Evolutionary conservation across 768 basidiomycete genomes (phyloP).

Genomic region (Russula vinacea): DNA sequence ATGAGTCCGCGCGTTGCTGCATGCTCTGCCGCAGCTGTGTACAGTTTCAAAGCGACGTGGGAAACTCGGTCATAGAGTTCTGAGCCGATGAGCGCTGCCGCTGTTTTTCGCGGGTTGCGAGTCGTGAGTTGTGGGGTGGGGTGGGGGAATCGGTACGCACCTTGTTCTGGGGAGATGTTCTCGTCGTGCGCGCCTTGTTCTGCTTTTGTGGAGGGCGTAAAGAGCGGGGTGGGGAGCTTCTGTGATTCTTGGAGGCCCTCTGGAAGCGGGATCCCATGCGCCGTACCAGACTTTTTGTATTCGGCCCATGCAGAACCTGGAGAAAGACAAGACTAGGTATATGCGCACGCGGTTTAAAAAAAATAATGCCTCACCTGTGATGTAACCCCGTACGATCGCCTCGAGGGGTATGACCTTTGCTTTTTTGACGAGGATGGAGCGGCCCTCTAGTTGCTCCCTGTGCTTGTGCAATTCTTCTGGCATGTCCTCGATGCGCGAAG

Average conservation of each 20-base stretch:
- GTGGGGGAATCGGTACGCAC: slow-evolving; percentile 40
- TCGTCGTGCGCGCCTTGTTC: slow-evolving; percentile 93
- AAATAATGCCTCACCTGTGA: slow-evolving; percentile 72
- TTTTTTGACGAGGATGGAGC: slow-evolving; percentile 88
- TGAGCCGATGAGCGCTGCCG: slow-evolving; percentile 61
- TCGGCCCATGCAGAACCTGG: slow-evolving; percentile 94
- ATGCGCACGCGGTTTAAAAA: not conserved
- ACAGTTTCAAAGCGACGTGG: slow-evolving; percentile 58
- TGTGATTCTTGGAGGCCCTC: slow-evolving; percentile 80
- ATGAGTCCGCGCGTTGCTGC: slow-evolving; percentile 78
- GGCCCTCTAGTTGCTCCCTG: slow-evolving; percentile 71
- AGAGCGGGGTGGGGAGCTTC: slow-evolving; percentile 75
- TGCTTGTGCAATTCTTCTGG: slow-evolving; percentile 74
- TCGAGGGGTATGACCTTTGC: slow-evolving; percentile 89
- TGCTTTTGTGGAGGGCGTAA: slow-evolving; percentile 97
- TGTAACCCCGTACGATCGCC: slow-evolving; percentile 93
- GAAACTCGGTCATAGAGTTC: slow-evolving; percentile 62
- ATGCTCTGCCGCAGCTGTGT: slow-evolving; percentile 70
- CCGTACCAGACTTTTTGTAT: slow-evolving; percentile 82
- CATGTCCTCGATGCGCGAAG: slow-evolving; percentile 74
- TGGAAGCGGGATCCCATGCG: slow-evolving; percentile 80
- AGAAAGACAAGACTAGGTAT: not conserved
- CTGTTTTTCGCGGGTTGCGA: slow-evolving; percentile 38
- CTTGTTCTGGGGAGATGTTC: slow-evolving; percentile 96
- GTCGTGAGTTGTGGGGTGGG: not conserved